Base-by-base conservation (phyloP, 2,329 filamentous ascomycete species). In the Seiridium unicorne region DNA sequence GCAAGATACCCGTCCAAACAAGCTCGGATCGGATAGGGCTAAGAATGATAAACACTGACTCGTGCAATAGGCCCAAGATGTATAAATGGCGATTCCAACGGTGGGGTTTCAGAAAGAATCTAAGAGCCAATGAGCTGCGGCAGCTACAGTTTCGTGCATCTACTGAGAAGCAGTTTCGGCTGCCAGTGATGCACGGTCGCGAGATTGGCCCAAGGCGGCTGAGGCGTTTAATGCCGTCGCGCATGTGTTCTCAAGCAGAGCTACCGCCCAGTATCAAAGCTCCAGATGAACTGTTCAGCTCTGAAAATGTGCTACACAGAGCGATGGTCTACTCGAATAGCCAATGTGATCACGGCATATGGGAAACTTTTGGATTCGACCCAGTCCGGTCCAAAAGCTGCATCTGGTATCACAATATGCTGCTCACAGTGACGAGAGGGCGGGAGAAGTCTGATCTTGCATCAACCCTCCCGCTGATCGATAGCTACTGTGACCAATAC, bases 11-110 rank as follows among this genome's bases (percentile, higher is more conserved):
- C 36, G 8, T 51, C 11, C 6, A n/a, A 13, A 35, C 3, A 51
- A 1, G 5, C 32, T 13, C 6, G 31, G 26, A 49, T 9, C 38
- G 18, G 31, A 4, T 53, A 36, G 6, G 13, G 40, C 5, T 8
- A 38, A 11, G n/a, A 38, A 11, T 26, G 38, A 4, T 7, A 26
- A 9, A 35, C 44, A 44, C 35, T 32, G 69, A 62, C 32, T 38
- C 42, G 5, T 8, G 47, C 42, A 13, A 35, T 55, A 83, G 81
- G n/a, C 79, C 80, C n/a, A 81, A 82, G 63, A 83, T 83, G 81
- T 83, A 83, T 68, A 83, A 83, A 66, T 82, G 80, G 13, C 73
- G 81, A 18, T 83, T 83, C 65, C 81, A 81, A 11, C 79, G 82
- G 62, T 83, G 81, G 81, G 80, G 80, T 0, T 83, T 83, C 62